These are phyloP conservation scores for Trichoderma koningiopsis DNA, from an alignment of 2,329 filamentous ascomycete genomes.

Conservation along the genomic window DNA sequence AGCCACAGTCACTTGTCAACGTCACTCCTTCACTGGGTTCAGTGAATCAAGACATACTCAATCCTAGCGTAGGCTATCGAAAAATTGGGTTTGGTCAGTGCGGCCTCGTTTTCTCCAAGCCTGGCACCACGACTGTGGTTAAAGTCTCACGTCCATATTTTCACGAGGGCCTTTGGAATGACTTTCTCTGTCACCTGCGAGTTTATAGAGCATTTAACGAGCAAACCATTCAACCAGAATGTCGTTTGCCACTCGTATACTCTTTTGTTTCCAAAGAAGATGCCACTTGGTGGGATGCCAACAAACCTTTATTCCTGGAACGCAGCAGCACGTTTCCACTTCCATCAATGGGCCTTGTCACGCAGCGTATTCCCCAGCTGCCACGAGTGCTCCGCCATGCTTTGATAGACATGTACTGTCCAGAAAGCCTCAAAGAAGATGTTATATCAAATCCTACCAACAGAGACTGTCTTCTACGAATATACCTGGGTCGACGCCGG, in stretches of 20 bases:
- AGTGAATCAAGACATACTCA: not conserved
- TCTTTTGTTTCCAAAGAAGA: not conserved
- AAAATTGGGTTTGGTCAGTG: slow-evolving; percentile 37
- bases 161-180: slow-evolving; percentile 29
- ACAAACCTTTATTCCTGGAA: not conserved
- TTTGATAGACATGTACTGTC: slow-evolving; percentile 31
- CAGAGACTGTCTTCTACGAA: slow-evolving; percentile 30
- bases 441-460: slow-evolving; percentile 25
- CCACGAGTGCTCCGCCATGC: slow-evolving; percentile 28
- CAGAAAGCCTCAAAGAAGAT: not conserved
- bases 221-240: not conserved
- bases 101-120: slow-evolving; percentile 32
- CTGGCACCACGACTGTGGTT: slow-evolving; percentile 28
- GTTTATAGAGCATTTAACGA: slow-evolving; percentile 14
- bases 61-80: slow-evolving; percentile 11
- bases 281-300: not conserved
- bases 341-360: slow-evolving; percentile 30
- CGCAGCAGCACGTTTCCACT: slow-evolving; percentile 26
- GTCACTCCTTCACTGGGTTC: not conserved
- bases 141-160: slow-evolving; percentile 32
- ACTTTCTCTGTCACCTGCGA: slow-evolving; percentile 29
- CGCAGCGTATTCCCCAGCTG: slow-evolving; percentile 34
- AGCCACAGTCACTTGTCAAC: not conserved
- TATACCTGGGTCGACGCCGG: slow-evolving; percentile 28
- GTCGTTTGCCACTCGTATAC: not conserved